phyloP scores from a whole-genome alignment of 129 eudicot genomes.

The Smallanthus sonchifolius region DNA sequence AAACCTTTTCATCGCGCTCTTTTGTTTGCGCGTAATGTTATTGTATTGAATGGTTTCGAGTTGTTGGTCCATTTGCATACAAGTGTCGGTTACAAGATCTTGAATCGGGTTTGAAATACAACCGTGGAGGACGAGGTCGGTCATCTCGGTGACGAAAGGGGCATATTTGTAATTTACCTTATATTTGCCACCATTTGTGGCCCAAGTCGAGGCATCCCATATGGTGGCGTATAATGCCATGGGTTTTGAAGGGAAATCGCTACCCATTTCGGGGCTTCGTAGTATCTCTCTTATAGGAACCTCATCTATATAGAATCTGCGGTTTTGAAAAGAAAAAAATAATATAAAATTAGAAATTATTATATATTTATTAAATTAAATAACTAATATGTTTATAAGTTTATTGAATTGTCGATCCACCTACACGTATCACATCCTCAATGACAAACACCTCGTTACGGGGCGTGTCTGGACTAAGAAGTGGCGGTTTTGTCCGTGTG shows the following conservation, averaged over 20 bases:
- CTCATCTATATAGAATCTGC: slow-evolving; percentile 79
- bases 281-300: slow-evolving; percentile 75
- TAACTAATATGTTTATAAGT: too few species aligned
- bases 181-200: slow-evolving; percentile 81
- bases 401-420: too few species aligned
- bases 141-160: slow-evolving; percentile 76
- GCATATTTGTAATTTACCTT: slow-evolving; percentile 80
- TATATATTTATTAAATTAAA: too few species aligned
- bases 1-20: slow-evolving; percentile 54
- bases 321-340: background rate
- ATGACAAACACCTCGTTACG: too few species aligned
- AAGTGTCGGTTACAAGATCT: slow-evolving; percentile 29
- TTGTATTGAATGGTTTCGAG: slow-evolving; percentile 40
- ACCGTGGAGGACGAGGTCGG: slow-evolving; percentile 74
- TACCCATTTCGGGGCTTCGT: slow-evolving; percentile 58
- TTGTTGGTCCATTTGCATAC: slow-evolving; percentile 28
- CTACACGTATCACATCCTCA: too few species aligned
- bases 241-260: slow-evolving; percentile 91
- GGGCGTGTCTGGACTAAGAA: too few species aligned
- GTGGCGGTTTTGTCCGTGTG: too few species aligned
- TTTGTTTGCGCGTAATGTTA: slow-evolving; percentile 44
- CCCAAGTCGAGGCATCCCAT: slow-evolving; percentile 98
- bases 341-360: too few species aligned
- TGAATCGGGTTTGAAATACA: slow-evolving; percentile 63
- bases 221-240: slow-evolving; percentile 95